phyloP scores from a whole-genome alignment of 106 monocot genomes.

The Platanthera zijinensis region DNA sequence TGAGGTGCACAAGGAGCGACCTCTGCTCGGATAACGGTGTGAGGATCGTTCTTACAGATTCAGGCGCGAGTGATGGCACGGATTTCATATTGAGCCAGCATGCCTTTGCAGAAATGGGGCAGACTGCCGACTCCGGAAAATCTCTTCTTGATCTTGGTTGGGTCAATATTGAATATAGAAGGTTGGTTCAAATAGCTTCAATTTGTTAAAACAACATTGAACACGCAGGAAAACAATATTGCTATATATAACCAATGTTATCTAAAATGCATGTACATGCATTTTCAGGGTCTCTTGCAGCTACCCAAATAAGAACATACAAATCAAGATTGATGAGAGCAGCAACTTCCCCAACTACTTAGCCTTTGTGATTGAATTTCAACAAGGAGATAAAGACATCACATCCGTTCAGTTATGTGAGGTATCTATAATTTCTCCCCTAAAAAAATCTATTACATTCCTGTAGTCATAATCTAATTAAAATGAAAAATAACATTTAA shows the following conservation, averaged over 20 bases:
- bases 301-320: constrained; percentile 64
- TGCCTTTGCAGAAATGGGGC: constrained; percentile 50
- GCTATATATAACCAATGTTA: neutral
- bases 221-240: neutral
- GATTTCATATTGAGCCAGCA: constrained; percentile 70
- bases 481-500: neutral
- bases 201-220: neutral
- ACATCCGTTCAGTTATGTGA: constrained; percentile 63
- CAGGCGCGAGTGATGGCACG: constrained; percentile 44
- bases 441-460: neutral
- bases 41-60: constrained; percentile 50
- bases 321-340: constrained; percentile 54
- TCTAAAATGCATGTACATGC: neutral
- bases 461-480: neutral
- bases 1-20: constrained; percentile 35
- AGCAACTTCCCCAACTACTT: constrained; percentile 52
- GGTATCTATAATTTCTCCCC: constrained; percentile 19
- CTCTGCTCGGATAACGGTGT: constrained; percentile 48
- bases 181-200: constrained; percentile 18
- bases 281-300: constrained; percentile 47
- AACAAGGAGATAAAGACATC: constrained; percentile 54
- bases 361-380: constrained; percentile 56
- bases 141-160: constrained; percentile 41
- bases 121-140: constrained; percentile 38
- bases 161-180: constrained; percentile 35